phyloP scores from a whole-genome alignment of 768 basidiomycete species.

The Hygrophoropsis aurantiaca region DNA sequence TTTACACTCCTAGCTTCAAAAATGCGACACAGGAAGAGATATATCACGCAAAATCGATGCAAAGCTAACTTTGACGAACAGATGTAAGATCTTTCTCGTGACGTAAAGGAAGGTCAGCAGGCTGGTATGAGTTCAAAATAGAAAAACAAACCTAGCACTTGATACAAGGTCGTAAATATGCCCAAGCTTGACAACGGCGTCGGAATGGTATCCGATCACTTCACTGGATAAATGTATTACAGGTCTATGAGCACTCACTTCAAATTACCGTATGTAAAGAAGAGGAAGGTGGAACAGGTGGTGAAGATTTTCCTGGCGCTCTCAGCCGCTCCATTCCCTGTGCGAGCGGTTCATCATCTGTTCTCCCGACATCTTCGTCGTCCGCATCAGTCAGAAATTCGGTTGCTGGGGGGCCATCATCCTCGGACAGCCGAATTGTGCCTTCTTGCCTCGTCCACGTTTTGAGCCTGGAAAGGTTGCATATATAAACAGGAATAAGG shows the following conservation, averaged over 20 bases:
- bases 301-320: neutral
- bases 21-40: too few species aligned
- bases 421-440: constrained; percentile 63
- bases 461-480: constrained; percentile 52
- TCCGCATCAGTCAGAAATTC: constrained; percentile 64
- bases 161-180: too few species aligned
- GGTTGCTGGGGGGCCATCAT: constrained; percentile 69
- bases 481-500: neutral
- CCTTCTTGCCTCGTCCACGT: constrained; percentile 55
- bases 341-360: constrained; percentile 23
- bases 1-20: too few species aligned
- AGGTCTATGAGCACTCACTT: neutral
- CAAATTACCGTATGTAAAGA: neutral
- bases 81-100: too few species aligned
- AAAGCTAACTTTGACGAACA: too few species aligned
- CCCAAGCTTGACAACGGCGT: too few species aligned
- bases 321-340: constrained; percentile 11
- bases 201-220: too few species aligned
- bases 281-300: neutral
- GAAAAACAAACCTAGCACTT: too few species aligned
- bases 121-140: too few species aligned
- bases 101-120: too few species aligned
- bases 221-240: neutral
- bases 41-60: too few species aligned
- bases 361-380: constrained; percentile 47